Percentiles rank a stretch among this genome's conserved stretches.
Conservation (phyloP, 2,329 filamentous ascomycete genomes). For the Pseudocercospora eumusae region DNA sequence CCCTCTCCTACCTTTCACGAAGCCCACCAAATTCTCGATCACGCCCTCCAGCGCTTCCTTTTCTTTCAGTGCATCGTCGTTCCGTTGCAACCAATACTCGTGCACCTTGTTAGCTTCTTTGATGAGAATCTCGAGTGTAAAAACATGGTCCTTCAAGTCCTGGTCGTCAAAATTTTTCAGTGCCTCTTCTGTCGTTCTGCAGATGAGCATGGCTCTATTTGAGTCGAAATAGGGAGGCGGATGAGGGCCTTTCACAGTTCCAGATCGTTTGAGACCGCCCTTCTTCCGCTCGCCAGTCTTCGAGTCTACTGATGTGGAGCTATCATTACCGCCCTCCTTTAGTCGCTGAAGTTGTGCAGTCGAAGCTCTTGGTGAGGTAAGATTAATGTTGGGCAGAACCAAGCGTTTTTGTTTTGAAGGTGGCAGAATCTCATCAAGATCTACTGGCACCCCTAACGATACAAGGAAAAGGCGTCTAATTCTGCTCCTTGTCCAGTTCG, state of each 20-base stretch:
- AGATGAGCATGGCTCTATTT: constrained; percentile 73
- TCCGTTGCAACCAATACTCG: constrained; percentile 83
- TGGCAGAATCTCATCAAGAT: constrained; percentile 94
- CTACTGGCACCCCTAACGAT: constrained; percentile 91
- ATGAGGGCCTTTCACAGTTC: constrained; percentile 59
- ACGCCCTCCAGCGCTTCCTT: constrained; percentile 94
- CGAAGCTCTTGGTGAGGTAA: constrained; percentile 42
- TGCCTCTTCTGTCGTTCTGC: constrained; percentile 80
- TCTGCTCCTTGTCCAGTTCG: constrained; percentile 95
- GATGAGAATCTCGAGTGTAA: constrained; percentile 68
- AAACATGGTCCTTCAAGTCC: constrained; percentile 73
- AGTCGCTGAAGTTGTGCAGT: constrained; percentile 41
- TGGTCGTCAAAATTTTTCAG: constrained; percentile 74
- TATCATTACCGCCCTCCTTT: constrained; percentile 39
- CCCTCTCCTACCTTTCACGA: constrained; percentile 67
- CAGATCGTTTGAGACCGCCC: constrained; percentile 35
- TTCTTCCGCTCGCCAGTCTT: constrained; percentile 33
- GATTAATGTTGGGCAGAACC: constrained; percentile 75
- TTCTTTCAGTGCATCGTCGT: constrained; percentile 84
- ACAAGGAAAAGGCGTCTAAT: constrained; percentile 94
- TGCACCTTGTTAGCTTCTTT: constrained; percentile 73
- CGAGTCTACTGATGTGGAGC: constrained; percentile 37
- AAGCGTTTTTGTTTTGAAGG: constrained; percentile 98
- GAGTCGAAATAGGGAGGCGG: constrained; percentile 77
- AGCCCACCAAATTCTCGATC: constrained; percentile 83